A percentile compares a stretch with the other conserved stretches of the same genome.
These are phyloP conservation scores for Didymellaceae sp. DNA, from an alignment of 2,329 filamentous ascomycete genomes.

Conservation along the genomic window DNA sequence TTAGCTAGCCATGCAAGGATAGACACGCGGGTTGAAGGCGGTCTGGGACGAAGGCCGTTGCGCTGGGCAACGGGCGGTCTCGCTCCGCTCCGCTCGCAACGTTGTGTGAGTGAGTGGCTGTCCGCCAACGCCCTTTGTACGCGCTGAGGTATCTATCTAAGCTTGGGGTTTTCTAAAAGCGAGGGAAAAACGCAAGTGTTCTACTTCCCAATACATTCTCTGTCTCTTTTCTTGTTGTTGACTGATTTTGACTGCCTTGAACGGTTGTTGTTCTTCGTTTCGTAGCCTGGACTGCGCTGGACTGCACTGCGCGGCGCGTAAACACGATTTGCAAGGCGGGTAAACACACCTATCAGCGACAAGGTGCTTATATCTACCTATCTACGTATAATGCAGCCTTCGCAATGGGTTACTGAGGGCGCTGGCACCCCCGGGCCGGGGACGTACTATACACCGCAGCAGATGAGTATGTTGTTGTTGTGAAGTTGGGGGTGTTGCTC, in stretches of 20 bases:
- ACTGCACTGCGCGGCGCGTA: too few relatives aligned
- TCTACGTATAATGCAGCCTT: slow-evolving; percentile 34
- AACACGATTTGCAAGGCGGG: not conserved
- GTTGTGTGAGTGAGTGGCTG: too few relatives aligned
- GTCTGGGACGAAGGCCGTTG: slow-evolving; percentile 14
- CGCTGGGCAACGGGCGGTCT: slow-evolving; percentile 11
- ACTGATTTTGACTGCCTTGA: too few relatives aligned
- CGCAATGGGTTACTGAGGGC: slow-evolving; percentile 44
- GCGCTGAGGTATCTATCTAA: too few relatives aligned
- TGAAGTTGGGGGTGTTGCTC: too few relatives aligned
- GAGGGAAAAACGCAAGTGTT: too few relatives aligned
- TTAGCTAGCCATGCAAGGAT: too few relatives aligned
- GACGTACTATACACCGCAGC: slow-evolving; percentile 45
- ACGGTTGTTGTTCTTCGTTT: too few relatives aligned
- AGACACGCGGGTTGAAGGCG: slow-evolving; percentile 18
- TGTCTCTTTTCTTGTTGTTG: not conserved
- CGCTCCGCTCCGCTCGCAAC: slow-evolving; percentile 32
- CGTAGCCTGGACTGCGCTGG: too few relatives aligned
- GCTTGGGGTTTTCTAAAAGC: too few relatives aligned
- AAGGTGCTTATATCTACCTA: not conserved
- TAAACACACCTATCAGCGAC: not conserved
- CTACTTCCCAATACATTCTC: slow-evolving; percentile 3
- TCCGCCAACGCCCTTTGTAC: too few relatives aligned
- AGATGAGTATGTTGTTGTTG: slow-evolving; percentile 46
- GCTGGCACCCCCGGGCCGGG: slow-evolving; percentile 44